phyloP scores from a whole-genome alignment of 108 stramenopile genomes.

The Cylindrotheca fusiformis region DNA sequence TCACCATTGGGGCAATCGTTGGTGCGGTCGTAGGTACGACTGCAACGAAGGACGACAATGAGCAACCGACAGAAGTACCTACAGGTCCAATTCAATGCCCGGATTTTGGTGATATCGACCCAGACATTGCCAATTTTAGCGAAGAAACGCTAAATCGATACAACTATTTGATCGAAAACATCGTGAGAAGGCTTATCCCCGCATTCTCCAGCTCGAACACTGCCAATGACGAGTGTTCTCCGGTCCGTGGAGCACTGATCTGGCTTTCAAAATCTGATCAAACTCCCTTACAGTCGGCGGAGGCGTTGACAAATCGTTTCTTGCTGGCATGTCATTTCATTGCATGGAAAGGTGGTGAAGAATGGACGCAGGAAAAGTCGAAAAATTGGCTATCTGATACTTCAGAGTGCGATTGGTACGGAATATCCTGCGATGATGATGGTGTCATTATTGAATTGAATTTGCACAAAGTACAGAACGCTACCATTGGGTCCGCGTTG shows the following conservation, averaged over 20 bases:
- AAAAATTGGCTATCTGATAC: neutral
- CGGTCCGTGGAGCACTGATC: neutral
- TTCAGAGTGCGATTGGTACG: neutral
- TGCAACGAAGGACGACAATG: neutral
- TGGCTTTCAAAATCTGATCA: neutral
- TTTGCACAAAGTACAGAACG: neutral
- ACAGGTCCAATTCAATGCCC: neutral
- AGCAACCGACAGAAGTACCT: neutral
- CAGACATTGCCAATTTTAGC: neutral
- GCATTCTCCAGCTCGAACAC: neutral
- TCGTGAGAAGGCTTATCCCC: neutral
- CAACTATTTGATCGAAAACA: neutral
- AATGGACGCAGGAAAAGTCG: neutral
- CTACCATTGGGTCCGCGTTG: neutral
- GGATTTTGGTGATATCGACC: neutral
- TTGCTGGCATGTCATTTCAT: neutral
- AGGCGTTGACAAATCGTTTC: neutral
- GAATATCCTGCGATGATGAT: neutral
- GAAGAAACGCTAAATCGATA: neutral
- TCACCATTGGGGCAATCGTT: neutral
- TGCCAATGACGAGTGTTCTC: neutral
- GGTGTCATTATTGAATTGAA: neutral
- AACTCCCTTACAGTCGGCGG: neutral
- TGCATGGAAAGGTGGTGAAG: neutral
- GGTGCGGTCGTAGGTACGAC: neutral